These are phyloP conservation scores for Rhinocladiella mackenziei DNA, from an alignment of 2,329 filamentous ascomycete species.

Conservation along the genomic window DNA sequence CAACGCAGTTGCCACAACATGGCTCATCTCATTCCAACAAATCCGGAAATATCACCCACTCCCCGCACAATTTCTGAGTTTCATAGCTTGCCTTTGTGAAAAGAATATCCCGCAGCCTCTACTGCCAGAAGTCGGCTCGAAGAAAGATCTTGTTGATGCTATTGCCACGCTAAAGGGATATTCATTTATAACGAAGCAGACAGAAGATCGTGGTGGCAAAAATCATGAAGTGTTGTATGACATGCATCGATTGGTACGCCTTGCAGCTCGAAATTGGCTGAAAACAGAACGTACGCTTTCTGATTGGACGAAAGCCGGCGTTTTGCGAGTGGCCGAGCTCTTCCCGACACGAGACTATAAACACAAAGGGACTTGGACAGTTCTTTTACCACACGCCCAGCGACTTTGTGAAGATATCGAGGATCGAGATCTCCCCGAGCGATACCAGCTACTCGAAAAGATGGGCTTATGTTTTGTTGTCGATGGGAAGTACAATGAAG, in stretches of 20 bases:
- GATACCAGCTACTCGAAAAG: no score
- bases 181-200: conserved; percentile 30
- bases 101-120: conserved; percentile 35
- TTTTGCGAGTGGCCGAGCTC: no score
- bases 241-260: conserved; percentile 36
- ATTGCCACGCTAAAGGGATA: conserved; percentile 36
- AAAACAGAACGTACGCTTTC: no score
- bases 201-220: neutral
- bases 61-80: conserved; percentile 37
- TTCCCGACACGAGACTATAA: no score
- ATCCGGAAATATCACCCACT: conserved; percentile 32
- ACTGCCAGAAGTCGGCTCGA: conserved; percentile 28
- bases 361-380: no score
- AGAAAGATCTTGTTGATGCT: conserved; percentile 30
- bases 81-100: conserved; percentile 35
- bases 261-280: no score
- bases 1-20: conserved; percentile 37
- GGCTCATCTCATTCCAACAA: conserved; percentile 38
- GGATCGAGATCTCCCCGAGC: no score
- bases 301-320: no score
- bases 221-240: conserved; percentile 14
- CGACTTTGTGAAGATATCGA: no score
- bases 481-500: no score
- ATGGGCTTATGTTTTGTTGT: no score
- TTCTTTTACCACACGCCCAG: no score